A percentile compares a stretch with the other conserved stretches of the same genome.
Evolutionary conservation across 192 early-diverging fungal species (phyloP).

Genomic region (Gigaspora rosea): DNA sequence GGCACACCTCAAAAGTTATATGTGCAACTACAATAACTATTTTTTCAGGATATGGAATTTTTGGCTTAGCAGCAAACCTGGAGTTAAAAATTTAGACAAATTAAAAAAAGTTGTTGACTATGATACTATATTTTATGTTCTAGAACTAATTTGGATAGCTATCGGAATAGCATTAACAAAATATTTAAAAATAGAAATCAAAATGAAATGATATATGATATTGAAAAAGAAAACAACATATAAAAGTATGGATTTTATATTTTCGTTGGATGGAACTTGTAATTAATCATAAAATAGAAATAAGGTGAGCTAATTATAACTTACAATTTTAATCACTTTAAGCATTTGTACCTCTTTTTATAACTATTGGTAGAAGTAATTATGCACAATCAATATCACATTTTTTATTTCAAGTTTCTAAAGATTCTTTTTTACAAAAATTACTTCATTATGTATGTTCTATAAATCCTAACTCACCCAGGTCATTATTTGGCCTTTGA

Average conservation of each 20-base stretch:
- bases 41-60: background rate
- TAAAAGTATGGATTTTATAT: background rate
- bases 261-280: background rate
- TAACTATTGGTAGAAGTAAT: too few relatives aligned
- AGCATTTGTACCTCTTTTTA: too few relatives aligned
- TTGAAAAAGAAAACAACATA: background rate
- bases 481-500: too few relatives aligned
- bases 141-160: slow-evolving; percentile 18
- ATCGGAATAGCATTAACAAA: background rate
- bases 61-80: background rate
- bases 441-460: too few relatives aligned
- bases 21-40: background rate
- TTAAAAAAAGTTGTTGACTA: slow-evolving; percentile 23
- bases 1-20: background rate
- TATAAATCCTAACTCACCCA: too few relatives aligned
- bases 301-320: too few relatives aligned
- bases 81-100: background rate
- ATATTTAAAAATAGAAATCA: slow-evolving; percentile 13
- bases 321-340: too few relatives aligned
- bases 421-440: too few relatives aligned
- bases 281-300: too few relatives aligned
- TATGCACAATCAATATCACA: too few relatives aligned
- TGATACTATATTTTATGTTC: background rate
- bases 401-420: too few relatives aligned
- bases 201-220: background rate